Conservation (phyloP, 257 asterid species). For the Ilex asprella region DNA sequence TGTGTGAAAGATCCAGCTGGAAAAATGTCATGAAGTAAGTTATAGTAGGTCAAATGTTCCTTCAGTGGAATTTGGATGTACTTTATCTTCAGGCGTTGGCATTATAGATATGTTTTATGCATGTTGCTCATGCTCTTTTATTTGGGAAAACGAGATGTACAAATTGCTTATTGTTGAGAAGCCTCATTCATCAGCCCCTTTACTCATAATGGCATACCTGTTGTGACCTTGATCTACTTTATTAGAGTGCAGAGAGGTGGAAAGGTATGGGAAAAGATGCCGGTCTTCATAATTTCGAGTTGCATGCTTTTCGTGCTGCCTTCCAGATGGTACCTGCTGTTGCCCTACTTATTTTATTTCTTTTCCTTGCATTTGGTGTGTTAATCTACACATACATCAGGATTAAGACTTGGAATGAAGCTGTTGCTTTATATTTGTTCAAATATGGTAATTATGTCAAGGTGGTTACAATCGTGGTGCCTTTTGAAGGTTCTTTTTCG, state of each 20-base stretch:
- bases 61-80: neutral
- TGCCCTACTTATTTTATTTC: neutral
- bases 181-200: neutral
- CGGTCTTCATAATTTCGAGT: slow-evolving; percentile 73
- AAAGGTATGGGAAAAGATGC: slow-evolving; percentile 52
- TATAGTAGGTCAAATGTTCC: too few species aligned
- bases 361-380: neutral
- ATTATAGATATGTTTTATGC: neutral
- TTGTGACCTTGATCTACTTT: slow-evolving; percentile 15
- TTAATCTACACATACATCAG: neutral
- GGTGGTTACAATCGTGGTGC: slow-evolving; percentile 11
- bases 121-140: neutral
- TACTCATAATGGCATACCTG: slow-evolving; percentile 2
- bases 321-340: slow-evolving; percentile 64
- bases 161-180: neutral
- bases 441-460: neutral
- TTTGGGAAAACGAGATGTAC: neutral
- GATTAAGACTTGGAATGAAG: neutral
- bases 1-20: too few species aligned
- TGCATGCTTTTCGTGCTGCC: slow-evolving; percentile 90
- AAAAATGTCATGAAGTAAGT: too few species aligned
- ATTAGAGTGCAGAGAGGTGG: slow-evolving; percentile 93
- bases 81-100: neutral
- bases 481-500: slow-evolving; percentile 57
- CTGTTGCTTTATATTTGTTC: neutral